Base-by-base conservation (phyloP, 2,329 filamentous ascomycete species). In the Trichoderma koningii region DNA sequence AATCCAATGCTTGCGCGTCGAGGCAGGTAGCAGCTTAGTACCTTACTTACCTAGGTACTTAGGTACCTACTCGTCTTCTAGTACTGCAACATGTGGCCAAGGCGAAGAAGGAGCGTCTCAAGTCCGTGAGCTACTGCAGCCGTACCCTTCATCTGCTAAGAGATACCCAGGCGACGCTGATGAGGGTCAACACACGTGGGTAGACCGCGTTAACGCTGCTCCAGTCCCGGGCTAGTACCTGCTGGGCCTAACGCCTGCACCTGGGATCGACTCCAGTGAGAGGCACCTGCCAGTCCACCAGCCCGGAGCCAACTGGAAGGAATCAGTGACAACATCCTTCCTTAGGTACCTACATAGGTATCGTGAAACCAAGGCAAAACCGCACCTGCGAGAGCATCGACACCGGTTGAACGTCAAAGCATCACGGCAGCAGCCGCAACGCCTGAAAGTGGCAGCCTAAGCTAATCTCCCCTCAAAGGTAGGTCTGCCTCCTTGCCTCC, bases 251-350 rank as follows among this genome's bases (percentile, higher is more conserved):
- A 57, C 55, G 55, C 53, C 48, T 52, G 34, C 50, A 23, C 41
- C 34, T 45, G 41, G n/a, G 59, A 62, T 47, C 42, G 55, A 59
- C 52, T 42, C 21, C 34, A 19, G n/a, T 55, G 21, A 55, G 48
- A 52, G 14, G 51, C 51, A 41, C 19, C 34, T 21, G 26, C 48
- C 48, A 56, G 10, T 63, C 51, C 51, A 63, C 44, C 48, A 47
- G 63, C 21, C 28, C 21, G 45, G 64, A 52, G 52, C 64, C 64
- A 66, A 66, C 57, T 38, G 51, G 56, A 66, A 63, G 23, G 64
- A 50, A 44, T 42, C 42, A 28, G 64, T 66, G n/a, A n/a, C n/a
- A n/a, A n/a, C n/a, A n/a, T n/a, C n/a, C n/a, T n/a, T n/a, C n/a
- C n/a, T n/a, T n/a, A n/a, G n/a, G n/a, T n/a, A n/a, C n/a, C n/a